These are phyloP conservation scores for Eudorina sp. DNA, from an alignment of 139 green algal species.

Conservation along the genomic window DNA sequence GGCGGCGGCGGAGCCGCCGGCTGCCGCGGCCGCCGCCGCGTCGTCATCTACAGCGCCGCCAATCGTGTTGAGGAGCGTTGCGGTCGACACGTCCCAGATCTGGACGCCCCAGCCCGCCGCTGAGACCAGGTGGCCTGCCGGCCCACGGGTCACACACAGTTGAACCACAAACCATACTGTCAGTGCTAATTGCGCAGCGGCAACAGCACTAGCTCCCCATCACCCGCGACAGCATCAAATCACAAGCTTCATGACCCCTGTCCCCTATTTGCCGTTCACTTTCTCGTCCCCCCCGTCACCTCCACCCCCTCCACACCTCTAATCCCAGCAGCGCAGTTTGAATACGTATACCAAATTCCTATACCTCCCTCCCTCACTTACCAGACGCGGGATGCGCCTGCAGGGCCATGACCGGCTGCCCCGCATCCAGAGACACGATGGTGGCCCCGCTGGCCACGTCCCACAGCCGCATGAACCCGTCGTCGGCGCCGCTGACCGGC, in stretches of 20 bases:
- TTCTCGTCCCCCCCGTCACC: too few species aligned
- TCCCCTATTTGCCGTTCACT: too few species aligned
- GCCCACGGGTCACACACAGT: too few species aligned
- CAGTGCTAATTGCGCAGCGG: too few species aligned
- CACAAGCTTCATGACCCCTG: too few species aligned
- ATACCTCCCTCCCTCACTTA: too few species aligned
- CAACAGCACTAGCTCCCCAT: too few species aligned
- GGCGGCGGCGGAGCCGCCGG: not conserved
- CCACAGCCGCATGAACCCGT: constrained; percentile 66
- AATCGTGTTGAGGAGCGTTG: constrained; percentile 56
- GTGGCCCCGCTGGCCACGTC: constrained; percentile 50
- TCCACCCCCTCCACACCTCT: too few species aligned
- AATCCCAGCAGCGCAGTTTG: too few species aligned
- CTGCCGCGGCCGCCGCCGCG: not conserved
- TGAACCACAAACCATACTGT: too few species aligned
- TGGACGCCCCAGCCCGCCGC: constrained; percentile 31
- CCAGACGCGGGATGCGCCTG: constrained; percentile 47
- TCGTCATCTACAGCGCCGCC: not conserved
- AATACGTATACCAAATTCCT: too few species aligned
- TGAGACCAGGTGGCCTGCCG: constrained; percentile 54
- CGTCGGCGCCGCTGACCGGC: constrained; percentile 56
- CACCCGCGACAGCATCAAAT: too few species aligned
- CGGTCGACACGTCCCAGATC: constrained; percentile 59
- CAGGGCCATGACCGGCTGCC: constrained; percentile 42
- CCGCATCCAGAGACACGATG: constrained; percentile 57